Percentiles rank a stretch among this genome's conserved stretches.
phyloP scores from a whole-genome alignment of 768 basidiomycete species.

The Kockovaella imperatae region DNA sequence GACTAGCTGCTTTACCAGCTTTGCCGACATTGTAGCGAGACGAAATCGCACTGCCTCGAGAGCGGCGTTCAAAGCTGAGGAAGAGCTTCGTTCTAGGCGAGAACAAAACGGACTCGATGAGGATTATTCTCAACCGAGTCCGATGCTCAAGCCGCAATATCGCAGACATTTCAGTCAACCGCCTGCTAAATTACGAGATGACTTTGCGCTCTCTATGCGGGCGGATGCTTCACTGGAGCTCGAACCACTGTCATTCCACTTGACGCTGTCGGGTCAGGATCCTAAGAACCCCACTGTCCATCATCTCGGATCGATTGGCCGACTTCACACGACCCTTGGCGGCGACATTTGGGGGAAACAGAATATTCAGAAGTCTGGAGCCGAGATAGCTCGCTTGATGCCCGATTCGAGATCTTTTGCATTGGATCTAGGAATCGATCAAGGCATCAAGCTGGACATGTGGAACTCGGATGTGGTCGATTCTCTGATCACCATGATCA shows the following conservation, averaged over 20 bases:
- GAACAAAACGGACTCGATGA: constrained; percentile 1
- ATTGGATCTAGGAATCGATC: constrained; percentile 53
- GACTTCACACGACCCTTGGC: constrained; percentile 11
- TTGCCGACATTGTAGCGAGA: constrained; percentile 21
- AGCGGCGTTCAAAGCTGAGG: constrained; percentile 27
- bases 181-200: constrained; percentile 16
- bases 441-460: constrained; percentile 55
- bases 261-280: constrained; percentile 12
- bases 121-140: constrained; percentile 17
- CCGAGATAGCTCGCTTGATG: constrained; percentile 16
- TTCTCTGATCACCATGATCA: constrained; percentile 52
- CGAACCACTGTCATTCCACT: constrained; percentile 24
- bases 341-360: constrained; percentile 26
- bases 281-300: constrained; percentile 4
- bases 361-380: constrained; percentile 1
- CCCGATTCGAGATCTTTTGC: constrained; percentile 36
- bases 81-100: constrained; percentile 15
- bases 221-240: constrained; percentile 13
- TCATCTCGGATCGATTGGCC: constrained; percentile 24
- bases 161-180: constrained; percentile 5
- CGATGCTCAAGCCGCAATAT: constrained; percentile 22
- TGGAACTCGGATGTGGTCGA: constrained; percentile 59
- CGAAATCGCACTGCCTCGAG: constrained; percentile 13
- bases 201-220: constrained; percentile 21
- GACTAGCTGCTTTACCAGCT: constrained; percentile 25